A percentile compares a stretch with the other conserved stretches of the same genome.
These are phyloP conservation scores for Gypsophila paniculata DNA, from an alignment of 179 eudicot genomes.

Conservation along the genomic window DNA sequence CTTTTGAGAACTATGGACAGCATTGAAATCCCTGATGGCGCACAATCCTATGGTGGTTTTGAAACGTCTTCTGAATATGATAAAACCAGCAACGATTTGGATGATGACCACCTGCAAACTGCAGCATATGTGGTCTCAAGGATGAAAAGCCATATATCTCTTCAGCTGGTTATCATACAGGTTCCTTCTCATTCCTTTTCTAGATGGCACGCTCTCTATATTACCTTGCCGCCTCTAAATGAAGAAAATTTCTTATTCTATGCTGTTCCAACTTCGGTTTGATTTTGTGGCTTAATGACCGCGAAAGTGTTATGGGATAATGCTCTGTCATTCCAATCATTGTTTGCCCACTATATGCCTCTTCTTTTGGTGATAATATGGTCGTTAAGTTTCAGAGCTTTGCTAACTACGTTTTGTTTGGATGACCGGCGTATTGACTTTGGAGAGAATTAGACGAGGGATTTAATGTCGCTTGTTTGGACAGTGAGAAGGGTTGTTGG, in stretches of 20 bases:
- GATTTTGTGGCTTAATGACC: neutral
- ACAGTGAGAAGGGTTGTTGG: neutral
- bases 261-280: neutral
- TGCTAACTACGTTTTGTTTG: neutral
- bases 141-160: constrained; percentile 71
- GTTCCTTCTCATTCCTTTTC: constrained; percentile 32
- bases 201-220: neutral
- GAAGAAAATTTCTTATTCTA: neutral
- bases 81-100: constrained; percentile 39
- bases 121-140: constrained; percentile 75
- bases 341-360: neutral
- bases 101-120: constrained; percentile 67
- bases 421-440: neutral
- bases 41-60: constrained; percentile 35
- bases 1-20: constrained; percentile 62
- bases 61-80: constrained; percentile 48
- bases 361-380: neutral
- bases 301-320: neutral
- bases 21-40: constrained; percentile 48
- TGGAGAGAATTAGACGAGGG: neutral
- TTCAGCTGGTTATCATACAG: constrained; percentile 83
- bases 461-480: neutral
- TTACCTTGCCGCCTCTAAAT: neutral
- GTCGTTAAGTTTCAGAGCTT: constrained; percentile 4
- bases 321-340: neutral